These are phyloP conservation scores for Dothiorella sarmentorum DNA, from an alignment of 2,329 filamentous ascomycete species.

Conservation along the genomic window DNA sequence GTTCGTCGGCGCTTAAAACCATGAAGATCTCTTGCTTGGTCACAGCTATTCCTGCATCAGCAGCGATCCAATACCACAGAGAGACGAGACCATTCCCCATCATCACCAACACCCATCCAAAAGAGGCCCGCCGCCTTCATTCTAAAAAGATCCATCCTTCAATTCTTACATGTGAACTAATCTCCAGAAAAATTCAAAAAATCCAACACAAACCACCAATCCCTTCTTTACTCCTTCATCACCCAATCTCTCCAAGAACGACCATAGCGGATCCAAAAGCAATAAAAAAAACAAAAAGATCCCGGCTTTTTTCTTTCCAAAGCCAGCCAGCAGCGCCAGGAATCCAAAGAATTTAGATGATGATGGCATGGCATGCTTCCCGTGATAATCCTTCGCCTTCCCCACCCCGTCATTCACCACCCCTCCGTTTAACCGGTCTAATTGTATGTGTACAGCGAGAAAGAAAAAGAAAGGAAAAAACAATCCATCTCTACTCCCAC, in stretches of 20 bases:
- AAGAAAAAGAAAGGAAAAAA: too few relatives aligned
- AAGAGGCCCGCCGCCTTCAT: too few relatives aligned
- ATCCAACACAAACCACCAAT: not conserved
- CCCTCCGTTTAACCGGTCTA: not conserved
- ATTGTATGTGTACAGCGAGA: not conserved
- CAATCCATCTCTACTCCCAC: not conserved
- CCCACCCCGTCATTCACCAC: not conserved
- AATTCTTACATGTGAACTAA: too few relatives aligned
- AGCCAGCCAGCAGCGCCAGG: not conserved
- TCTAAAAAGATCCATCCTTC: too few relatives aligned
- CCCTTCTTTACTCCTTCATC: not conserved
- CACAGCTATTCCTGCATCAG: too few relatives aligned
- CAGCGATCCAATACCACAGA: too few relatives aligned
- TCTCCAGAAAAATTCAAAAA: too few relatives aligned
- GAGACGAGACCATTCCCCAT: too few relatives aligned
- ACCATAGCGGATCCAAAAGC: not conserved
- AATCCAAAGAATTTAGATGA: conserved; percentile 6
- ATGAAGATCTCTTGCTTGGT: too few relatives aligned
- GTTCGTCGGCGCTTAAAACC: not conserved
- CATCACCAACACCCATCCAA: too few relatives aligned
- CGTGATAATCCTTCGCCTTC: not conserved
- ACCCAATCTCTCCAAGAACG: not conserved
- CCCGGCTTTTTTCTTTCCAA: not conserved
- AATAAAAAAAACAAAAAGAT: too few relatives aligned
- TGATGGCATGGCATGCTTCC: not conserved